Evolutionary conservation across 2,329 filamentous ascomycete genomes (phyloP).

Genomic region (Fusarium poae): DNA sequence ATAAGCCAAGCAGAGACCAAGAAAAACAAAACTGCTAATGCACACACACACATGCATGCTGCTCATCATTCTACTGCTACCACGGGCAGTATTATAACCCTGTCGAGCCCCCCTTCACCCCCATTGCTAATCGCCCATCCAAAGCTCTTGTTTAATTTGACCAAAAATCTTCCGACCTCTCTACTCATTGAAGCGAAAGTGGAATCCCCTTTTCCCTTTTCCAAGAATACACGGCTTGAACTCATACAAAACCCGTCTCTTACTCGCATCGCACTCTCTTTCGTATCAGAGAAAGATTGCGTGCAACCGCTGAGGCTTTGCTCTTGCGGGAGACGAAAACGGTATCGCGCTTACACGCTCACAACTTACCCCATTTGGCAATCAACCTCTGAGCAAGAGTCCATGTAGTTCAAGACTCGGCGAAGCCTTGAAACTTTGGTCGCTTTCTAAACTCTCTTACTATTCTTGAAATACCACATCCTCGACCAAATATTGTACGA

Average conservation of each 20-base stretch:
- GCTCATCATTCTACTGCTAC: conserved; percentile 33
- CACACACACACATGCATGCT: conserved; percentile 15
- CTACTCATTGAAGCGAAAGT: conserved; percentile 33
- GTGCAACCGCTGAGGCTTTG: conserved; percentile 40
- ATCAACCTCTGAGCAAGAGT: conserved; percentile 20
- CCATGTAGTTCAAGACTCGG: conserved; percentile 39
- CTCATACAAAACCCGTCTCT: conserved; percentile 21
- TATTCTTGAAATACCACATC: conserved; percentile 1
- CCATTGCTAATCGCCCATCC: not conserved
- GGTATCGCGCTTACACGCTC: conserved; percentile 47
- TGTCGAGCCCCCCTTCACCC: conserved; percentile 22
- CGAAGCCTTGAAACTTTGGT: conserved; percentile 16
- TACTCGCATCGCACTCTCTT: conserved; percentile 7
- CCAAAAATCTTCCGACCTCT: conserved; percentile 19
- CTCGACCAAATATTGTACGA: conserved; percentile 15
- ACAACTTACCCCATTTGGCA: conserved; percentile 45
- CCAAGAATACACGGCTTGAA: not conserved
- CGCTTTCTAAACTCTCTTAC: not conserved
- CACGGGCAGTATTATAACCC: conserved; percentile 35
- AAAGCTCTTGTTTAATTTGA: conserved; percentile 42
- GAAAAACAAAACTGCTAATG: conserved; percentile 20
- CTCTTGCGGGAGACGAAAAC: conserved; percentile 38
- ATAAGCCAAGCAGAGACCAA: conserved; percentile 40
- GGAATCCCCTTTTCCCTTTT: conserved; percentile 31
- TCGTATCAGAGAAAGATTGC: conserved; percentile 13